Conservation (phyloP, 2,329 filamentous ascomycete genomes). For the Aspergillus japonicus region DNA sequence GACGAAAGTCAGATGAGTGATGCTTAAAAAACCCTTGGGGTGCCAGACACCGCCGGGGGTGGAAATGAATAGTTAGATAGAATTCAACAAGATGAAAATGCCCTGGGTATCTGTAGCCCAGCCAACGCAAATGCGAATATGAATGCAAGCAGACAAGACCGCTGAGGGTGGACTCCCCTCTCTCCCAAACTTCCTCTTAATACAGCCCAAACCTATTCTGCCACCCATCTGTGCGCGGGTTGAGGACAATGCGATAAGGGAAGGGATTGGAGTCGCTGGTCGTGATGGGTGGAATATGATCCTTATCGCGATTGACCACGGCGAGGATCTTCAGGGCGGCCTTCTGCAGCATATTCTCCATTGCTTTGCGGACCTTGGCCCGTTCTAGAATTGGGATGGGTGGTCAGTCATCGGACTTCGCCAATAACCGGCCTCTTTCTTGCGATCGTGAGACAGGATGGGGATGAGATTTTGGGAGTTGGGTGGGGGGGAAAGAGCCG, state of each 20-base stretch:
- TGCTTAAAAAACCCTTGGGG: too few species aligned
- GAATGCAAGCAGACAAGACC: not conserved
- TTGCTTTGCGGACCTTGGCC: slow-evolving; percentile 82
- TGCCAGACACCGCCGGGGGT: too few species aligned
- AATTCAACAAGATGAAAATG: not conserved
- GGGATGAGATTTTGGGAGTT: too few species aligned
- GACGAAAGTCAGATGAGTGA: too few species aligned
- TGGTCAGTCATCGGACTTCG: not conserved
- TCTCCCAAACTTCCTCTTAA: slow-evolving; percentile 30
- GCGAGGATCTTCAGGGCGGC: slow-evolving; percentile 87
- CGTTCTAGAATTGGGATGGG: slow-evolving; percentile 60
- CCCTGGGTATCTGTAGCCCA: not conserved
- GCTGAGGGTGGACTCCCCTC: not conserved
- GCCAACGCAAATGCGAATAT: not conserved
- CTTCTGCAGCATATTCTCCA: slow-evolving; percentile 84
- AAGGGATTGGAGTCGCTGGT: slow-evolving; percentile 91
- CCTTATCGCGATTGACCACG: slow-evolving; percentile 83
- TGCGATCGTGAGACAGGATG: too few species aligned
- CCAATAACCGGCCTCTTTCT: too few species aligned
- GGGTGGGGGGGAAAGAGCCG: too few species aligned
- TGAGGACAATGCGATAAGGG: slow-evolving; percentile 87
- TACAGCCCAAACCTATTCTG: slow-evolving; percentile 76
- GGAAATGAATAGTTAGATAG: not conserved
- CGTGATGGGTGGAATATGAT: slow-evolving; percentile 95
- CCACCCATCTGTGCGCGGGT: slow-evolving; percentile 78